These are phyloP conservation scores for Naematelia aurantialba DNA, from an alignment of 768 basidiomycete species.

Conservation along the genomic window DNA sequence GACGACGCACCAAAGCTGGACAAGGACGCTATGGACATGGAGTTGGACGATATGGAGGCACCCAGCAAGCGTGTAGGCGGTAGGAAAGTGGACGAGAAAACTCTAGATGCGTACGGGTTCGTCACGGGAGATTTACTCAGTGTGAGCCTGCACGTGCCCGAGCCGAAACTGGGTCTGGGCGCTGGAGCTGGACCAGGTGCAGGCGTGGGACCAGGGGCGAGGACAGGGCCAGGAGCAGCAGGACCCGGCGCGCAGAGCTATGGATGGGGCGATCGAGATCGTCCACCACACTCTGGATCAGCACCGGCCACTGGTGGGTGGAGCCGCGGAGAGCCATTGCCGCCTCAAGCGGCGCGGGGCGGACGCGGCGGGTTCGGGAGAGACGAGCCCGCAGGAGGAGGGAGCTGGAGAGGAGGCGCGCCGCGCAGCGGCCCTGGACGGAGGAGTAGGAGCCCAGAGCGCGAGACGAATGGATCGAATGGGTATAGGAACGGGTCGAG, in stretches of 20 bases:
- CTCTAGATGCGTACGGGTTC: slow-evolving; percentile 38
- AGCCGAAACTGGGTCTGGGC: slow-evolving; percentile 19
- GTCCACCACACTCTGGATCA: neutral
- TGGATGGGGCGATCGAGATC: slow-evolving; percentile 17
- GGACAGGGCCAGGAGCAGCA: neutral
- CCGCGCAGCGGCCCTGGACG: slow-evolving; percentile 1
- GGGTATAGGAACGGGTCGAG: neutral
- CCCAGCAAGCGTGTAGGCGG: neutral
- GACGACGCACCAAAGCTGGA: neutral
- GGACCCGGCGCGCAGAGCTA: slow-evolving; percentile 10
- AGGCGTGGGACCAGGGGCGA: neutral
- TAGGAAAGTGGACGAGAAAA: slow-evolving; percentile 37
- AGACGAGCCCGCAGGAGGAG: slow-evolving; percentile 3
- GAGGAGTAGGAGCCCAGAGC: slow-evolving; percentile 15
- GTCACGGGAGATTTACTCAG: slow-evolving; percentile 40
- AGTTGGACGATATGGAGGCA: slow-evolving; percentile 18
- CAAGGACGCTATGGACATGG: slow-evolving; percentile 21
- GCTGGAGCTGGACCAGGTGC: slow-evolving; percentile 1
- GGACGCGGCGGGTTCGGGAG: slow-evolving; percentile 9
- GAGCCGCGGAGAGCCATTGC: neutral
- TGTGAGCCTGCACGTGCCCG: slow-evolving; percentile 31
- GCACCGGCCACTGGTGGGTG: neutral
- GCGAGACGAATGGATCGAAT: slow-evolving; percentile 9
- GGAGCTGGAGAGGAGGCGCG: slow-evolving; percentile 11
- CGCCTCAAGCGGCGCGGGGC: slow-evolving; percentile 4